Evolutionary conservation across 1,284 basidiomycete species (phyloP), one percentile per base, ranked within the genome.

Genomic region (Vanrija sp.): DNA sequence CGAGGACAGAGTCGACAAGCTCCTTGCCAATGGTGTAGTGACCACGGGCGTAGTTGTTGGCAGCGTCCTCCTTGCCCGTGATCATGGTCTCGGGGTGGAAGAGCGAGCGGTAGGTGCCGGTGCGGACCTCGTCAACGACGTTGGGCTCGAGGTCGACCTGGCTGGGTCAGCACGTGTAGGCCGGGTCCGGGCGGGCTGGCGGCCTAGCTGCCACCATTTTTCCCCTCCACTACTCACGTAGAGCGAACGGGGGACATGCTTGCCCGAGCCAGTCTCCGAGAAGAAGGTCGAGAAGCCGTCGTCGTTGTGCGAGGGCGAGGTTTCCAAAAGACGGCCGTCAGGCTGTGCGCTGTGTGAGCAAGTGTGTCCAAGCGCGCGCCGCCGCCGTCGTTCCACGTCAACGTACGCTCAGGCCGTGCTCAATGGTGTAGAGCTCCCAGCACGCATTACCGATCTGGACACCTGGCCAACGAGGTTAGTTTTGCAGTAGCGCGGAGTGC

Each of bases 1-100:
- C 96, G 84, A 98, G 90, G 54, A 95, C 93, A 51, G 86, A 77
- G 76, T 83, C 82, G 66, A 92, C 89, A 67, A 88, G 85, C 78
- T 97, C 94, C 79, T 97, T 98, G 65, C 94, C 94, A 70, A 98
- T 84, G 56, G 95, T 98, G 81, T 98, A 98, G 78, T 96, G 92
- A 65, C 93, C 94, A 78, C 93, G 92, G 60, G 93, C 93, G 80
- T 97, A 98, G 78, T 98, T 98, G 84, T 97, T 99, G 63, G 95
- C 95, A 53, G 94, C 95, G 73, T 98, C 96, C 82, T 99, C 96
- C 82, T 98, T 98, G 67, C 96, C 96, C 56, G 88, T 92, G 77
- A 99, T 89, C 82, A 98, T 86, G 60, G 93, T 96, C 82, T 98
- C 96, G 12, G 96, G 96, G 80, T 98, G 96, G 83, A 99, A 98